Conservation (phyloP, 1,284 basidiomycete genomes). For the Tylopilus sp. region DNA sequence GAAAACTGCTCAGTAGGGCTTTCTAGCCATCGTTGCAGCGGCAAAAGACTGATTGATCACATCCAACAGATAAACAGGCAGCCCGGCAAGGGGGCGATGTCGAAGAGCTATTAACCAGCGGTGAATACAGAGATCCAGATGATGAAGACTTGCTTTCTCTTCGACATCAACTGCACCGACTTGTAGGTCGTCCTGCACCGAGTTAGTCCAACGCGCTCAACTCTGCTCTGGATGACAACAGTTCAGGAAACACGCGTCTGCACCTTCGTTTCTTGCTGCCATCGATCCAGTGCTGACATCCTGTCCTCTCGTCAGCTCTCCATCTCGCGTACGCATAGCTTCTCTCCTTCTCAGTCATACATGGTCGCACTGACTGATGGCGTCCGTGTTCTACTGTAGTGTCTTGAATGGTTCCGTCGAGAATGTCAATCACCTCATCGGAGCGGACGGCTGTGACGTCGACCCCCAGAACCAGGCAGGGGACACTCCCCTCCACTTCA, state of each 20-base stretch:
- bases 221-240: constrained; percentile 2
- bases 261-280: constrained; percentile 1
- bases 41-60: not conserved
- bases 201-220: not conserved
- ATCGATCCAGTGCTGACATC: constrained; percentile 14
- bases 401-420: constrained; percentile 19
- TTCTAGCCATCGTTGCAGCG: not conserved
- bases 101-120: constrained; percentile 24
- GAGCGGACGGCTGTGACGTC: constrained; percentile 31
- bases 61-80: constrained; percentile 29
- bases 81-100: constrained; percentile 29
- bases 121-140: constrained; percentile 20
- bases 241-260: constrained; percentile 33
- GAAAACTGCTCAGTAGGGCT: constrained; percentile 21
- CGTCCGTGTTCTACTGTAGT: constrained; percentile 3
- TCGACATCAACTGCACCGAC: constrained; percentile 32
- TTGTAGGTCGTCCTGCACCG: constrained; percentile 18
- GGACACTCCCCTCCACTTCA: constrained; percentile 31
- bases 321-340: constrained; percentile 31
- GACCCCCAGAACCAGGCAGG: constrained; percentile 28
- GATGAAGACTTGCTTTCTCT: constrained; percentile 23
- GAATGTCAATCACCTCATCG: constrained; percentile 24
- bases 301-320: constrained; percentile 19
- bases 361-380: not conserved
- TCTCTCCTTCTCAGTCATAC: not conserved